phyloP scores from a whole-genome alignment of 129 eudicot genomes.

The Erigeron canadensis region DNA sequence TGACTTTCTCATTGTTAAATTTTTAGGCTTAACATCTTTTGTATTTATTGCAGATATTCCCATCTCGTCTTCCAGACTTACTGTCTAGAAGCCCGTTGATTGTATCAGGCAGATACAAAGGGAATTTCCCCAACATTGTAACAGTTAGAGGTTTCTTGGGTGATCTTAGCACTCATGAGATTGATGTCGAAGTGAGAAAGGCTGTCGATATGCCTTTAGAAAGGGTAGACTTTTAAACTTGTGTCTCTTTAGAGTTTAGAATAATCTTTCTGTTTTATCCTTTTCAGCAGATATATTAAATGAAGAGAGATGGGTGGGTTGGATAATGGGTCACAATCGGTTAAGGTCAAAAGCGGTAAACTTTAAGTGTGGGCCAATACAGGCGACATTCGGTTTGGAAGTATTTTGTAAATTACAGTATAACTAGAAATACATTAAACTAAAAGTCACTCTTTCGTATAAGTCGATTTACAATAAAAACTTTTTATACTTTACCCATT shows the following conservation, averaged over 20 bases:
- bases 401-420: no score
- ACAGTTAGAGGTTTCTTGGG: constrained; percentile 60
- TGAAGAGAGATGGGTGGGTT: background rate
- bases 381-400: background rate
- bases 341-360: background rate
- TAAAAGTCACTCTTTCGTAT: no score
- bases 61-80: constrained; percentile 55
- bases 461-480: no score
- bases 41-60: constrained; percentile 52
- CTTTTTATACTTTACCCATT: background rate
- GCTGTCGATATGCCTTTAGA: constrained; percentile 61
- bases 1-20: background rate
- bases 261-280: constrained; percentile 14
- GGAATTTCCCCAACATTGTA: constrained; percentile 55
- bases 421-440: no score
- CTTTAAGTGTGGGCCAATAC: background rate
- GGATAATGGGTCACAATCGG: background rate
- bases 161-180: constrained; percentile 47
- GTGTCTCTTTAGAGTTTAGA: background rate
- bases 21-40: background rate
- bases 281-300: background rate
- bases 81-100: constrained; percentile 55
- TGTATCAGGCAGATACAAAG: constrained; percentile 77
- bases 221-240: constrained; percentile 46
- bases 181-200: constrained; percentile 53